Evolutionary conservation across 257 asterid species (phyloP).

Genomic region (Solanum sejunctum): DNA sequence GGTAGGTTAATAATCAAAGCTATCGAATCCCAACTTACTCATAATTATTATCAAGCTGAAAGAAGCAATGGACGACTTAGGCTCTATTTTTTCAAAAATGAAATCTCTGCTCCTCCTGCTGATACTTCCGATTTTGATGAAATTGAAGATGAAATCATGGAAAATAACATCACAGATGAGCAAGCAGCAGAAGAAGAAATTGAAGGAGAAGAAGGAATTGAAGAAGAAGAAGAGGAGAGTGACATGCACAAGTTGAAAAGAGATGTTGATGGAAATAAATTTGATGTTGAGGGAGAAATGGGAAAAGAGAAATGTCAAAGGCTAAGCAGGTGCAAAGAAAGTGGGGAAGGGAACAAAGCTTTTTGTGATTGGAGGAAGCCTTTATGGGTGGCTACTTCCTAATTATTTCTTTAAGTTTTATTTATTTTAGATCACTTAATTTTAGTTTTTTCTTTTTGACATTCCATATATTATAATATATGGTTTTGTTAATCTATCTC

Average conservation of each 20-base stretch:
- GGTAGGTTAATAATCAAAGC: conserved; percentile 69
- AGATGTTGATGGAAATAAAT: conserved; percentile 17
- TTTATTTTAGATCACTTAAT: neutral
- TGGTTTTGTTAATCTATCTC: neutral
- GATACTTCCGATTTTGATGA: neutral
- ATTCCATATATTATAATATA: neutral
- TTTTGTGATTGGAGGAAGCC: conserved; percentile 49
- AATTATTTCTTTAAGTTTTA: conserved; percentile 8
- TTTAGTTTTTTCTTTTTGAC: neutral
- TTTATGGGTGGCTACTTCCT: conserved; percentile 29
- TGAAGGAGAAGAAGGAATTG: conserved; percentile 15
- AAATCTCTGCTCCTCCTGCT: neutral
- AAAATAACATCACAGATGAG: neutral
- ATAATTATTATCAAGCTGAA: conserved; percentile 47
- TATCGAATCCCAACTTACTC: conserved; percentile 40
- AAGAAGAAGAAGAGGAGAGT: conserved; percentile 9
- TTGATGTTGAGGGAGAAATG: conserved; percentile 28
- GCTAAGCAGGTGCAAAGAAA: conserved; percentile 45
- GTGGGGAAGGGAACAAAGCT: conserved; percentile 32
- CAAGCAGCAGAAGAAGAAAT: neutral
- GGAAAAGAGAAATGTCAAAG: conserved; percentile 36
- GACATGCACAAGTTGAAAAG: neutral
- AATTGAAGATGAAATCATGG: neutral
- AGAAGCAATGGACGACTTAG: conserved; percentile 68
- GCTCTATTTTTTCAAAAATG: conserved; percentile 20